Evolutionary conservation across 192 early-diverging fungal genomes (phyloP), one percentile per base, ranked within the genome.

Genomic region (Polychytrium aggregatum): DNA sequence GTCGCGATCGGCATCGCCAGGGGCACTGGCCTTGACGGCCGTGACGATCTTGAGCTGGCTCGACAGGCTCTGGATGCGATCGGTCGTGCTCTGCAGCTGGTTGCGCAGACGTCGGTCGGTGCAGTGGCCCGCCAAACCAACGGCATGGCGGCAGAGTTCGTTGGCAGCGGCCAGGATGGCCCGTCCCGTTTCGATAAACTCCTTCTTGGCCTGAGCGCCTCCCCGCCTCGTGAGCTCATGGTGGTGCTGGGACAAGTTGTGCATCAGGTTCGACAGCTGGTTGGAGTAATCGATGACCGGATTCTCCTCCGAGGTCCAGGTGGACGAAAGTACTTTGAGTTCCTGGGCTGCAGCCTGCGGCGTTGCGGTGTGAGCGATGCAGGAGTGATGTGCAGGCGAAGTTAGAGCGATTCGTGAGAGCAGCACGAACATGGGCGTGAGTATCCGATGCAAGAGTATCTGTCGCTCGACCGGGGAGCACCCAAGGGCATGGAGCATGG

Each of bases 11-110:
- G 53, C 50, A 48, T 76, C 73, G 13, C 17, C 36, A 2, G 69
- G 69, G 1, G 60, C 47, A n/a, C 39, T 44, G 8, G 69, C 64
- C 52, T 72, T 72, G 8, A 76, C 73, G 2, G 74, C 70, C 17
- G 67, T 64, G 16, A 76, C 61, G 38, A 76, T 68, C 53, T 73
- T 77, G 24, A 77, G 54, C 50, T 69, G 67, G 45, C 68, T 65
- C 0, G 62, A 56, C n/a, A 77, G 45, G 11, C 64, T 77, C 25
- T 65, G 44, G 46, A 77, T 57, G 25, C 56, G 45, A 17, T 64
- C 50, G 17, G 59, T 2, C 0, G 44, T 46, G 4, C 39, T 26
- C 10, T 50, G 20, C 27, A 77, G 53, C 34, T 52, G 41, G 10
- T 29, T 18, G 27, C 38, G 43, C 28, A 72, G 52, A 17, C 65